Evolutionary conservation across 2,329 filamentous ascomycete species (phyloP), one percentile per base, ranked within the genome.

Genomic region (Lachnellula hyalina): DNA sequence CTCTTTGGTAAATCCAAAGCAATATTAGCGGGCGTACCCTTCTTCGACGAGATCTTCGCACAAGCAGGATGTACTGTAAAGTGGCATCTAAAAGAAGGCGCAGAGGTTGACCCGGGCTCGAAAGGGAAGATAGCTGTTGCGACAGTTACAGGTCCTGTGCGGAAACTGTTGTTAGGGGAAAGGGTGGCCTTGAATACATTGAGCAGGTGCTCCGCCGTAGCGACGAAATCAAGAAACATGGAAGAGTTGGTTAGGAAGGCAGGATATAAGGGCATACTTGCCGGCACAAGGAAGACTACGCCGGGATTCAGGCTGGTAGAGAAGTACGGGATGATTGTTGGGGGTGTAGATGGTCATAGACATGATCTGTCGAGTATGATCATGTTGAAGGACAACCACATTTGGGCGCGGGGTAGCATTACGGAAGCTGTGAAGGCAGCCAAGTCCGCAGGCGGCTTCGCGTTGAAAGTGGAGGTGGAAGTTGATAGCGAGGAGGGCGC

Each of bases 361-460:
- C 90, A 96, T 74, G 94, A 99, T 71, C 77, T 99, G 54, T 89
- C 85, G 70, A 83, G 86, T 61, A 97, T 99, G 94, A 92, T 92
- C 54, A 99, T 99, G 94, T 80, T 99, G 61, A 99, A 99, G 77
- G 94, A 99, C 74, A 99, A 99, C 73, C 94, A 99, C 73, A 87
- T 99, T 54, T 96, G 93, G 87, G 90, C 90, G 59, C 86, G 88
- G 52, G 87, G 87, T 25, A 89, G 87, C 68, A 97, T 99, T 71
- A 85, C 87, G 1, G 84, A 88, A 21, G 94, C 94, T 5, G 92
- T 99, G 23, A 77, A 77, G 41, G 90, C 93, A 2, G 94, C 94
- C 23, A 90, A 90, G 70, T 79, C 85, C 11, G 90, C 87, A 0
- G 93, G 85, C 8, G 94, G 94, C 0, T 99, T 97, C 73, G 84